Evolutionary conservation across 345 rosid species (phyloP).

Genomic region (Excoecaria agallocha): DNA sequence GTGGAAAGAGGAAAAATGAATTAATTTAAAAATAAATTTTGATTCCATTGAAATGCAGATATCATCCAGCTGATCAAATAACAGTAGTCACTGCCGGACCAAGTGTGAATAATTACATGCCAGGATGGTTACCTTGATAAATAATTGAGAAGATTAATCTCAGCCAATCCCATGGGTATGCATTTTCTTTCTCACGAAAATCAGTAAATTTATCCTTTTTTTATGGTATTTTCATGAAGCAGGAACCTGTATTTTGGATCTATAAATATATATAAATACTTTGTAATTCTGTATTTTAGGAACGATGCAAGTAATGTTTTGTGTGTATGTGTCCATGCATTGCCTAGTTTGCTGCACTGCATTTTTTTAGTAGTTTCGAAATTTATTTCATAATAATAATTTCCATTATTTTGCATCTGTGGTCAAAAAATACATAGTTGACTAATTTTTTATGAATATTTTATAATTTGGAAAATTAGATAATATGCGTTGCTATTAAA

Average conservation of each 20-base stretch:
- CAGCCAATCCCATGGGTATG: constrained; percentile 9
- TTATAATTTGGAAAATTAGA: too few species aligned
- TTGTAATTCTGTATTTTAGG: constrained; percentile 7
- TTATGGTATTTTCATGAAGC: constrained; percentile 6
- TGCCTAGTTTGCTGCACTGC: constrained; percentile 3
- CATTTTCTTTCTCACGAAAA: background rate
- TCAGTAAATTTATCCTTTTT: constrained; percentile 7
- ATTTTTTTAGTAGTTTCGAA: constrained; percentile 1
- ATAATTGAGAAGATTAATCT: background rate
- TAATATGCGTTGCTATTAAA: too few species aligned
- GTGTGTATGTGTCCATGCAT: constrained; percentile 12
- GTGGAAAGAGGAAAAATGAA: too few species aligned
- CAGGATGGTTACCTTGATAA: constrained; percentile 82
- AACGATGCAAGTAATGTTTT: constrained; percentile 10
- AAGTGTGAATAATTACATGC: constrained; percentile 73
- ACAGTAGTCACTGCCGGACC: constrained; percentile 65
- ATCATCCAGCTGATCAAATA: constrained; percentile 57
- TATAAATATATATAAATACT: background rate
- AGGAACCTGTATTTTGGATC: constrained; percentile 12
- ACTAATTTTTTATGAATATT: too few species aligned
- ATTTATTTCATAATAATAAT: constrained; percentile 19
- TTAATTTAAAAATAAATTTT: too few species aligned
- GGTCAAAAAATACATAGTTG: too few species aligned
- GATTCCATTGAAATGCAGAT: constrained; percentile 39
- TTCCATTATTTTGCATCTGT: background rate